Evolutionary conservation across 768 basidiomycete genomes (phyloP), one percentile per base, ranked within the genome.

Genomic region (Mycena metata): DNA sequence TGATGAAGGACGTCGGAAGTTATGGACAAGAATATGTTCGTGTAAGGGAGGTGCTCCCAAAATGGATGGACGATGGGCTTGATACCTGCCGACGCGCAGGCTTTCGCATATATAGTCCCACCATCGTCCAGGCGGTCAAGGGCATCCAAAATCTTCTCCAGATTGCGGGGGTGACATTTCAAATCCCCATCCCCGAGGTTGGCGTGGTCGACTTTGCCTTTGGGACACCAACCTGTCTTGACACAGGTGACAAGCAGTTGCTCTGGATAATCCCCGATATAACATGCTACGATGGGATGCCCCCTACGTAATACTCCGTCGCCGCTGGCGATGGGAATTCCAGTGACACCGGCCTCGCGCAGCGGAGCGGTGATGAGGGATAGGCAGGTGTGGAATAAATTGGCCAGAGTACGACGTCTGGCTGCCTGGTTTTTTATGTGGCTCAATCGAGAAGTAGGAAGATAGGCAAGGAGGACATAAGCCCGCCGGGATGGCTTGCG

Each of bases 401-500:
- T 60, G 0, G 45, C 46, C 15, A 60, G n/a, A 1, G 46, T 35
- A 26, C 26, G 70, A n/a, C 39, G 68, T 55, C 72, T 58, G 11
- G 36, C 56, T 5, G 52, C 55, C 16, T 72, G 50, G 21, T 60
- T 65, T 5, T 45, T 70, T 39, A 74, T 70, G 52, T 72, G 74
- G 10, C 74, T 66, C 1, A 82, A 64, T 43, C 76, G 76, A 2
- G 72, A 64, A 0, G 77, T 74, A 0, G 81, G 79, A 0, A 82
- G 70, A 56, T 80, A 81, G 6, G 69, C 80, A 0, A 83, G 26
- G 0, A 81, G 71, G 5, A 81, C 66, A 7, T 68, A 67, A 0
- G 75, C 80, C 11, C 70, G 76, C n/a, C 52, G 47, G 0, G 75
- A 76, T 0, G 77, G 76, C 50, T 78, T 61, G 0, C 77, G 66